Conservation (phyloP, 1,284 basidiomycete species). For the Volvariella volvacea region DNA sequence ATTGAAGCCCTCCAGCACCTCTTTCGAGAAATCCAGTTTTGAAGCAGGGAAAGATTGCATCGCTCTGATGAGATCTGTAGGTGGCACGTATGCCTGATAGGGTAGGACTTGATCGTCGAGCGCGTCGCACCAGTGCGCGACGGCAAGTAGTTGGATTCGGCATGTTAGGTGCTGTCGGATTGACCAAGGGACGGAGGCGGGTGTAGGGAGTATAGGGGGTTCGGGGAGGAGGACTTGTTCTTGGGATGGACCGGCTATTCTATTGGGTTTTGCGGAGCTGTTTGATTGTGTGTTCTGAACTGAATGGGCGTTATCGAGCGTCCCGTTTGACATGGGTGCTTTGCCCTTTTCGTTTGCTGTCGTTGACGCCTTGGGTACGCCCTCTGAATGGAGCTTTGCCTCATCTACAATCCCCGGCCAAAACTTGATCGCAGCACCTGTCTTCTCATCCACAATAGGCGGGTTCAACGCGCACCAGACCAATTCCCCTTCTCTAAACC, state of each 20-base stretch:
- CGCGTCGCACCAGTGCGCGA: slow-evolving; percentile 38
- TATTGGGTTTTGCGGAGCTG: too few relatives aligned
- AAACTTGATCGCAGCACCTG: slow-evolving; percentile 41
- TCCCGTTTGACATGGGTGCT: slow-evolving; percentile 7
- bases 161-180: slow-evolving; percentile 52
- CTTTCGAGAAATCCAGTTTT: slow-evolving; percentile 36
- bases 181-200: slow-evolving; percentile 38
- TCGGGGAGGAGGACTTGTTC: too few relatives aligned
- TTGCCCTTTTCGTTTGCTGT: slow-evolving; percentile 10
- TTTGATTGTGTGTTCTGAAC: too few relatives aligned
- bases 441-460: slow-evolving; percentile 38
- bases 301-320: too few relatives aligned
- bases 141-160: slow-evolving; percentile 57
- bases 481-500: slow-evolving; percentile 63
- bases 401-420: slow-evolving; percentile 73
- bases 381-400: slow-evolving; percentile 35
- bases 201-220: too few relatives aligned
- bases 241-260: too few relatives aligned
- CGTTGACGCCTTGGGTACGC: slow-evolving; percentile 8
- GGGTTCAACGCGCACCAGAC: slow-evolving; percentile 62
- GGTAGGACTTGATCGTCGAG: slow-evolving; percentile 56
- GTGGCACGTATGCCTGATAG: slow-evolving; percentile 58
- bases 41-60: slow-evolving; percentile 40
- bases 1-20: slow-evolving; percentile 39
- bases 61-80: slow-evolving; percentile 39